phyloP scores from a whole-genome alignment of 2,329 filamentous ascomycete genomes.

The Rhexocercosporidium sp. region DNA sequence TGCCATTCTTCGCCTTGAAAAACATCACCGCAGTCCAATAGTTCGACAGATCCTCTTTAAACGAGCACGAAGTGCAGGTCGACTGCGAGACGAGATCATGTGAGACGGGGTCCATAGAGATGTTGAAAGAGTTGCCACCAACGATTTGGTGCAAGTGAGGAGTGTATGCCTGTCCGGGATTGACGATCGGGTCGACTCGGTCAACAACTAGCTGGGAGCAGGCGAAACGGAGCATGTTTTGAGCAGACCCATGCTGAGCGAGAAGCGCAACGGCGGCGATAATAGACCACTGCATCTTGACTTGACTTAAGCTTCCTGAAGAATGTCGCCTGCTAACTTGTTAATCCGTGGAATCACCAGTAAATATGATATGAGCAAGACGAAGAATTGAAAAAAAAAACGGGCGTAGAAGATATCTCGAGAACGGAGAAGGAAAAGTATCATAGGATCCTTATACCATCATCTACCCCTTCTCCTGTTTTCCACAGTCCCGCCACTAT shows the following conservation, averaged over 20 bases:
- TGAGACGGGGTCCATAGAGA: conserved; percentile 27
- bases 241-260: conserved; percentile 41
- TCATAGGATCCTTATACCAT: conserved; percentile 1
- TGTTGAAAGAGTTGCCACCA: conserved; percentile 34
- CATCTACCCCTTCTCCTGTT: background rate
- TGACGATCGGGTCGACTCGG: conserved; percentile 32
- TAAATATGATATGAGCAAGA: background rate
- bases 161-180: conserved; percentile 26
- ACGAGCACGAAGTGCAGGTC: conserved; percentile 65
- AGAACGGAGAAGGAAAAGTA: background rate
- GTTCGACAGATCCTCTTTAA: conserved; percentile 63
- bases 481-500: background rate
- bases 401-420: conserved; percentile 1
- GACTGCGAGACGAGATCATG: conserved; percentile 26
- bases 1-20: conserved; percentile 44
- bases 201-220: conserved; percentile 33
- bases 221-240: conserved; percentile 33
- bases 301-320: background rate
- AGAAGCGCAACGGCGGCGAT: conserved; percentile 42
- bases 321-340: background rate
- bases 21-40: conserved; percentile 71
- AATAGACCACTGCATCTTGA: conserved; percentile 44
- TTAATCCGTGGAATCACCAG: background rate
- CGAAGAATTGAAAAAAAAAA: conserved; percentile 6
- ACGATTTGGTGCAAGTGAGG: conserved; percentile 34